phyloP scores from a whole-genome alignment of 108 stramenopile genomes.

The Schizochytrium sp. region DNA sequence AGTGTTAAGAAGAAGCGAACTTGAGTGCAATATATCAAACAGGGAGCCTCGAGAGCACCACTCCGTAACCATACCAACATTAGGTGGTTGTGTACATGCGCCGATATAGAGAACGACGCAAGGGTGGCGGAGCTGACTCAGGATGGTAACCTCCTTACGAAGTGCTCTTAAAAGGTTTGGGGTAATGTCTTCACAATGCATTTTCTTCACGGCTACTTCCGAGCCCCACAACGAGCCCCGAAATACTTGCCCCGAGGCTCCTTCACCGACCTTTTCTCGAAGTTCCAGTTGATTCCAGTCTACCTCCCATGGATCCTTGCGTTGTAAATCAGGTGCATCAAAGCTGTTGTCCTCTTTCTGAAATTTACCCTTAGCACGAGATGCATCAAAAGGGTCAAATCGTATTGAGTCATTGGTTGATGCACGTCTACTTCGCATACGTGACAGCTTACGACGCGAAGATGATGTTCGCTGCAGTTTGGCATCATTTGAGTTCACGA shows the following conservation, averaged over 20 bases:
- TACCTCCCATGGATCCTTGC: constrained; percentile 58
- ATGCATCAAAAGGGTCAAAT: constrained; percentile 8
- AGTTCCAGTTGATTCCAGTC: constrained; percentile 55
- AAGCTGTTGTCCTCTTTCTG: constrained; percentile 24
- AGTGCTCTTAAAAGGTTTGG: neutral
- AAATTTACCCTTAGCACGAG: neutral
- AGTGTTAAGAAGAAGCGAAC: constrained; percentile 81
- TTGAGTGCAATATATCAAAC: constrained; percentile 85
- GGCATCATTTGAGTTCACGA: too few relatives aligned
- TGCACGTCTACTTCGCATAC: neutral
- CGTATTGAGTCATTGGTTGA: neutral
- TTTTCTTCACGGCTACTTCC: constrained; percentile 62
- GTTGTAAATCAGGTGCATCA: constrained; percentile 25
- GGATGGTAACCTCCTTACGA: constrained; percentile 62
- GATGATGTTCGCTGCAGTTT: too few relatives aligned
- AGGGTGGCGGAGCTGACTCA: constrained; percentile 88
- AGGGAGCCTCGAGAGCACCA: constrained; percentile 85
- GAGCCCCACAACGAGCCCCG: constrained; percentile 63
- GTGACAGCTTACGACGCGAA: neutral
- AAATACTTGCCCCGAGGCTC: constrained; percentile 58
- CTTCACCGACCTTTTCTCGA: constrained; percentile 5
- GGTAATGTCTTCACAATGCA: constrained; percentile 35
- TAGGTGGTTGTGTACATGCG: constrained; percentile 83
- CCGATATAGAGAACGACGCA: constrained; percentile 94
- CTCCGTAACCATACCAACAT: constrained; percentile 89